Evolutionary conservation across 2,329 filamentous ascomycete species (phyloP), one percentile per base, ranked within the genome.

Genomic region (Alternaria consortialis): DNA sequence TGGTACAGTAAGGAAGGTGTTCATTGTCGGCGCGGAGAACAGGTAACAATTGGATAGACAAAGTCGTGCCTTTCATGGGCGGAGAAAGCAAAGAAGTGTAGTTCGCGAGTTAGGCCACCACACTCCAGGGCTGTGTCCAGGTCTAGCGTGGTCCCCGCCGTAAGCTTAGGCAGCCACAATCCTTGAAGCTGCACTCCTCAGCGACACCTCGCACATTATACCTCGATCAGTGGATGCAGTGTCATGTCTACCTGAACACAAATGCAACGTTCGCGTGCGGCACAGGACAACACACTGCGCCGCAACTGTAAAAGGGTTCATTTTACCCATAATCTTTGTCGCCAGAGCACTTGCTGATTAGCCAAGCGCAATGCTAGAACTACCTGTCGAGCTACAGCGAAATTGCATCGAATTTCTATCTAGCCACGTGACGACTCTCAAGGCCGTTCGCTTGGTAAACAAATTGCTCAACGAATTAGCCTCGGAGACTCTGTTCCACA

Each of bases 61-160:
- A 5, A 25, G 31, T 48, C 12, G 31, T 15, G 31, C 25, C 31
- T 11, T 2, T 11, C 12, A 34, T 34, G 6, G 11, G 3, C 32
- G 8, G 31, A 48, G 20, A 48, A 36, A 13, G 36, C 6, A 34
- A 36, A 9, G 42, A 15, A 23, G 25, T 48, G 12, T 23, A 36
- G 46, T 34, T 23, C 20, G 12, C 5, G 36, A 6, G 17, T 40
- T 23, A 40, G 37, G 37, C 17, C 9, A 23, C 37, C 37, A 8
- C 27, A 8, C 27, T 29, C 2, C 4, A 43, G 23, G 25, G 20
- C 40, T 43, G n/a, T 34, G 73, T 74, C 7, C 8, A 20, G 71
- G 80, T 75, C 83, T 31, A 74, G 59, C 13, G 32, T 53, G n/a
- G 44, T 83, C 57, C 64, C 57, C 64, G 46, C 52, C n/a, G 31